Percentiles rank a stretch among this genome's conserved stretches.
phyloP scores from a whole-genome alignment of 257 asterid species.

The Henckelia pumila region DNA sequence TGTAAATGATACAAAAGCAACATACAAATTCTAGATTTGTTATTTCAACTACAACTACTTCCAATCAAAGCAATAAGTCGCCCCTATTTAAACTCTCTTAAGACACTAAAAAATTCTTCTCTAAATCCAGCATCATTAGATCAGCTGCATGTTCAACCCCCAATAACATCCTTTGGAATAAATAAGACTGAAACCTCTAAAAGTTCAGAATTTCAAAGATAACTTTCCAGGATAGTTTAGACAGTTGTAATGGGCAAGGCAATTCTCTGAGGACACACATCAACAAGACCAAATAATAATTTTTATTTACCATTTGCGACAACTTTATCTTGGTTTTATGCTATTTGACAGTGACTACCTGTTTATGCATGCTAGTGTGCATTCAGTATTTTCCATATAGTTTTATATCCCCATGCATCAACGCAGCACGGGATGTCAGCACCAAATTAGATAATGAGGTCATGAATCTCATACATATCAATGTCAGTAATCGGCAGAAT shows the following conservation, averaged over 20 bases:
- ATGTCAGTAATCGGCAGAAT: conserved; percentile 8
- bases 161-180: too few species aligned
- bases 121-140: neutral
- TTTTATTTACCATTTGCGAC: conserved; percentile 2
- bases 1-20: conserved; percentile 2
- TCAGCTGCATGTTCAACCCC: neutral
- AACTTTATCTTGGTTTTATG: conserved; percentile 17
- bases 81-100: neutral
- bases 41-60: conserved; percentile 14
- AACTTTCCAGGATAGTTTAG: neutral
- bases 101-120: neutral
- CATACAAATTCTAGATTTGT: conserved; percentile 13
- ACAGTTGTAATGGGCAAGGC: neutral
- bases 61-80: conserved; percentile 8
- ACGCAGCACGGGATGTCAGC: conserved; percentile 12
- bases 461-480: conserved; percentile 15
- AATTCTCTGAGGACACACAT: neutral
- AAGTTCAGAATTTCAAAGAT: neutral
- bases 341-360: conserved; percentile 17
- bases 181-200: neutral
- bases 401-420: conserved; percentile 12
- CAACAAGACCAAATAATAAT: neutral
- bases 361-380: conserved; percentile 22
- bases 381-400: conserved; percentile 8
- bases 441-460: conserved; percentile 21